Evolutionary conservation across 129 eudicot species (phyloP).

Genomic region (Lactuca sativa): DNA sequence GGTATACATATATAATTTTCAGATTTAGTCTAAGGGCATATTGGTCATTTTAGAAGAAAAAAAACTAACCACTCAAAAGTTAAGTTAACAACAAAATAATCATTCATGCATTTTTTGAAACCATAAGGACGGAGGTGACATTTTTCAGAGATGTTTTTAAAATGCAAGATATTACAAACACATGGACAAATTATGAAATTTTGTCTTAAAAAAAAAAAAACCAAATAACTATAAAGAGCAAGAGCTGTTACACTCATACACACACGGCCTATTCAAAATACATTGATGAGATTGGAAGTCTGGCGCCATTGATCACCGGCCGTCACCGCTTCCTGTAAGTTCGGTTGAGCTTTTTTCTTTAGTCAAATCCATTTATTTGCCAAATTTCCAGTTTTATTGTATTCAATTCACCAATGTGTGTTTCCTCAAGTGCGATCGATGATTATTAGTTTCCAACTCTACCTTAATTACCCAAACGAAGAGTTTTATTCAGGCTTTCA

Average conservation of each 20-base stretch:
- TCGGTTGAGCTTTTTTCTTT: not conserved
- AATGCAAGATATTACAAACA: no score
- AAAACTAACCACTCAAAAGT: no score
- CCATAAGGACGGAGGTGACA: no score
- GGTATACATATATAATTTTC: no score
- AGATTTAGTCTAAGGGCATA: no score
- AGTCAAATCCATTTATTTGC: conserved; percentile 11
- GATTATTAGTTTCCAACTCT: not conserved
- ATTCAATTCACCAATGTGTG: conserved; percentile 1
- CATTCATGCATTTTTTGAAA: no score
- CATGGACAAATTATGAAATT: no score
- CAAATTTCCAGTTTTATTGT: not conserved
- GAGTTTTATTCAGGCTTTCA: not conserved
- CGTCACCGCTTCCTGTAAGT: conserved; percentile 22
- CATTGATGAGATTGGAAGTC: conserved; percentile 5
- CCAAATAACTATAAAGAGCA: not conserved
- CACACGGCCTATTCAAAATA: not conserved
- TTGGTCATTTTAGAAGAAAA: no score
- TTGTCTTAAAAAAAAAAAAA: no score
- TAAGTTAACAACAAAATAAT: no score
- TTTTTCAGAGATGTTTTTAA: no score
- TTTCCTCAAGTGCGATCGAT: not conserved
- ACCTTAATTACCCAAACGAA: not conserved
- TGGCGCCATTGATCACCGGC: conserved; percentile 22
- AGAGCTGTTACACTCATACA: not conserved